Base-by-base conservation (phyloP, 1,139 yeast genomes). In the Suhomyces chickasaworum region DNA sequence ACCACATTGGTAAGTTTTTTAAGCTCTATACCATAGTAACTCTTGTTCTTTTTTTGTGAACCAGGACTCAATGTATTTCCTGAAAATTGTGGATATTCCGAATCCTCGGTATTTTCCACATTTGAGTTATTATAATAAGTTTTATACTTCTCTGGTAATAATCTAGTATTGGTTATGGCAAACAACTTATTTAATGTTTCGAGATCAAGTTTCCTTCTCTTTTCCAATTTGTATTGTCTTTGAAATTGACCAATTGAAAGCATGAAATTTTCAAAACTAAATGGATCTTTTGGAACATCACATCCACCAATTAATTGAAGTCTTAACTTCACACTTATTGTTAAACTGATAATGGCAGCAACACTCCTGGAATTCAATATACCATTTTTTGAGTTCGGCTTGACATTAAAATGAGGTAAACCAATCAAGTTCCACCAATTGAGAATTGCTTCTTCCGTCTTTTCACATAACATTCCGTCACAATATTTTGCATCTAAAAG, bases 371-470 rank as follows among this genome's bases (percentile, higher is more conserved):
- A 78, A 0, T 88, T 83, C 47, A 86, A 62, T 0, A 77, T 65
- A 1, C 87, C 84, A 53, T 79, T 78, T 48, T 68, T 73, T 10
- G 62, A 54, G 46, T 66, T 66, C 57, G 68, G 84, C 61, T 65
- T 76, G 42, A 60, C 71, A 66, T 61, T 78, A 63, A 75, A 83
- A 56, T 84, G 85, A 9, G 80, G 77, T 27, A 78, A 69, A 0
- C 96, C 96, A 53, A 86, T 80, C 39, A 81, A 64, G 38, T 75
- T 76, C 97, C 98, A 91, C 98, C 98, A 93, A 45, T 76, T 74
- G 4, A 66, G 59, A 17, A 89, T 77, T 0, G 95, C 95, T 32
- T 70, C 77, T 51, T 84, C 85, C 0, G 98, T 91, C 49, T 79
- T 77, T 48, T 81, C 80, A 62, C 98, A 93, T 5, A 89, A 68